Percentiles rank a stretch among this genome's conserved stretches.
Evolutionary conservation across 1,284 basidiomycete genomes (phyloP).

Genomic region (Blastosporella zonata): DNA sequence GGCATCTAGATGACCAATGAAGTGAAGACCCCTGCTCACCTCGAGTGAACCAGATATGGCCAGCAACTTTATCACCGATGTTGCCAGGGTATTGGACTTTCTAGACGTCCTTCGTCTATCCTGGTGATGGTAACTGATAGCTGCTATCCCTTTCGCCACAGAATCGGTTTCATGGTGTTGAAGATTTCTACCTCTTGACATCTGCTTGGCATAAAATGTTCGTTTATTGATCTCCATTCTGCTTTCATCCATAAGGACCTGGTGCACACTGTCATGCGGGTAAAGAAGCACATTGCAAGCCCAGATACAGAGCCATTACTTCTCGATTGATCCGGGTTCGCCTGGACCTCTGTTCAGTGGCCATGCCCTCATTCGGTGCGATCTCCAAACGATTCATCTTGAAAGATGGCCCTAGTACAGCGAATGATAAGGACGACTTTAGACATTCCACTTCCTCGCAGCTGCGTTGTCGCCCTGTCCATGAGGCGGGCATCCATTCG

Average conservation of each 20-base stretch:
- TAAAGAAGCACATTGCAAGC: background rate
- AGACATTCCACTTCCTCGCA: constrained; percentile 1
- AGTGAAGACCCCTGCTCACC: too few relatives aligned
- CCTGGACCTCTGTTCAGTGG: constrained; percentile 6
- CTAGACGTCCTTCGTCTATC: background rate
- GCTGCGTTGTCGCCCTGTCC: background rate
- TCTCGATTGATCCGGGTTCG: constrained; percentile 5
- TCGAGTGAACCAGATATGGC: background rate
- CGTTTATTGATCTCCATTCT: too few relatives aligned
- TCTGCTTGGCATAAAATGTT: too few relatives aligned
- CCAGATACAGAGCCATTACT: background rate
- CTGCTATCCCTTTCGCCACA: too few relatives aligned
- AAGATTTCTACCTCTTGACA: too few relatives aligned
- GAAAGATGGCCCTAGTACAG: background rate
- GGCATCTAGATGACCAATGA: too few relatives aligned
- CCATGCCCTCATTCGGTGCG: background rate
- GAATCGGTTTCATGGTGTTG: background rate
- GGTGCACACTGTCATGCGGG: constrained; percentile 7
- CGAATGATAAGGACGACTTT: background rate
- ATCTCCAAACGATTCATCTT: constrained; percentile 3
- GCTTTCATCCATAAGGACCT: background rate
- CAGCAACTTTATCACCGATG: too few relatives aligned
- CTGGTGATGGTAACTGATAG: too few relatives aligned
- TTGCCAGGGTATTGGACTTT: too few relatives aligned
- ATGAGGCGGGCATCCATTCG: background rate